Conservation (phyloP, 805 yeast genomes). For the Metschnikowia lochheadii region DNA sequence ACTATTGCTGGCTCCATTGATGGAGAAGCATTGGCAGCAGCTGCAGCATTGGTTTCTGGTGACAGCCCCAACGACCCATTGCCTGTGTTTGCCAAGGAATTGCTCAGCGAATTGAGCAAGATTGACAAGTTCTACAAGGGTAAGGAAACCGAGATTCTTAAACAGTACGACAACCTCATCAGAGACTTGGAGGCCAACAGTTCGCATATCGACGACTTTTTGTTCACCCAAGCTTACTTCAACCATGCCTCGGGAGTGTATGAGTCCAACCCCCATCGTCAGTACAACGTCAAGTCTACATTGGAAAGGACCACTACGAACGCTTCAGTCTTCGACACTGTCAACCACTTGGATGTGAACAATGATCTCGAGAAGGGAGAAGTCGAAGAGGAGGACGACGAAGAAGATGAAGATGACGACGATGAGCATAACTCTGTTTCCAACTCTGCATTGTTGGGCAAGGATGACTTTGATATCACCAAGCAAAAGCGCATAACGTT, state of each 20-base stretch:
- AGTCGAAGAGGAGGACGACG: slow-evolving; percentile 31
- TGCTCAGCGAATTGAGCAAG: slow-evolving; percentile 47
- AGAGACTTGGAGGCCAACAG: slow-evolving; percentile 41
- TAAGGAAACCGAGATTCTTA: slow-evolving; percentile 45
- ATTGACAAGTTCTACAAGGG: slow-evolving; percentile 49
- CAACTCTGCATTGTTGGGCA: slow-evolving; percentile 25
- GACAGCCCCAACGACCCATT: slow-evolving; percentile 23
- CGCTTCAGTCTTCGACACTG: slow-evolving; percentile 26
- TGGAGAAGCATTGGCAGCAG: slow-evolving; percentile 11
- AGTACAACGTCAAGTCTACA: slow-evolving; percentile 18
- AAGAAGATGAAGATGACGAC: slow-evolving; percentile 24
- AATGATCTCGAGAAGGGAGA: slow-evolving; percentile 28
- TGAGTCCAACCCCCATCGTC: slow-evolving; percentile 19
- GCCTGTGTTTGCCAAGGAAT: slow-evolving; percentile 43
- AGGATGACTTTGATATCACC: slow-evolving; percentile 20
- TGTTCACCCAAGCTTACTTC: slow-evolving; percentile 24
- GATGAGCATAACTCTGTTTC: slow-evolving; percentile 20
- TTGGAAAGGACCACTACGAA: slow-evolving; percentile 21
- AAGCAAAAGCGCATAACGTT: slow-evolving; percentile 52
- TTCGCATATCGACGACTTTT: slow-evolving; percentile 25
- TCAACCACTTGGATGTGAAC: slow-evolving; percentile 21
- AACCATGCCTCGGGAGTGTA: slow-evolving; percentile 5
- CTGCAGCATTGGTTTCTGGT: slow-evolving; percentile 9
- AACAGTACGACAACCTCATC: slow-evolving; percentile 43
- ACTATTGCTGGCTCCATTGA: slow-evolving; percentile 17